A percentile compares a stretch with the other conserved stretches of the same genome.
Conservation (phyloP, 106 monocot species). For the Ottelia alismoides region DNA sequence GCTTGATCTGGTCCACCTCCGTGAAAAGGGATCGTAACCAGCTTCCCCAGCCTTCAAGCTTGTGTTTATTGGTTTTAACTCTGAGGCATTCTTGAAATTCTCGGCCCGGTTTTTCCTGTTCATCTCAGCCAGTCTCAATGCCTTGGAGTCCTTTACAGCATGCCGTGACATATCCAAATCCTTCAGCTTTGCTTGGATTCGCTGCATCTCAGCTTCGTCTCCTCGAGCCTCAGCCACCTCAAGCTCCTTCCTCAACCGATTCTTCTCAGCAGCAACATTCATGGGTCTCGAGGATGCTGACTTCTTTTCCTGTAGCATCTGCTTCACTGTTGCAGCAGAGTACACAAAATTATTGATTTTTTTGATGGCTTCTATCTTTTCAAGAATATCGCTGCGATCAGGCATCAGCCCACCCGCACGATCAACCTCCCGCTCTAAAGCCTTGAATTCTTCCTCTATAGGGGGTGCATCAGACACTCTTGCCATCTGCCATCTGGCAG, state of each 20-base stretch:
- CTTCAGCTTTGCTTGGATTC: constrained; percentile 40
- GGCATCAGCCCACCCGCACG: constrained; percentile 40
- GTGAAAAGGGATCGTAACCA: constrained; percentile 93
- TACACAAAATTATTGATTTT: constrained; percentile 61
- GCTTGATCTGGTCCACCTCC: constrained; percentile 89
- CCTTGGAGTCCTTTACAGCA: constrained; percentile 52
- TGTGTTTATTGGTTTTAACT: constrained; percentile 64
- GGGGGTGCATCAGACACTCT: constrained; percentile 66
- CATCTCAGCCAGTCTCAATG: constrained; percentile 76
- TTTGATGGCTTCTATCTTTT: constrained; percentile 62
- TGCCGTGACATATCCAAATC: constrained; percentile 39
- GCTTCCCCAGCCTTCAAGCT: constrained; percentile 80
- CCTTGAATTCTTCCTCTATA: constrained; percentile 49
- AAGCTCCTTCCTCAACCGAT: constrained; percentile 72
- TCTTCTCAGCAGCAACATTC: constrained; percentile 90
- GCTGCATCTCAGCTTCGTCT: constrained; percentile 58
- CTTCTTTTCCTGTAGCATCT: constrained; percentile 92
- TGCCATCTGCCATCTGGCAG: constrained; percentile 90
- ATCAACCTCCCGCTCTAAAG: constrained; percentile 49
- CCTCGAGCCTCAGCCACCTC: constrained; percentile 36
- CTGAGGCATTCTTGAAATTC: constrained; percentile 88
- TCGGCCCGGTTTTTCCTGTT: constrained; percentile 79
- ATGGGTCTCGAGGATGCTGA: constrained; percentile 48
- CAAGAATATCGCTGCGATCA: constrained; percentile 30
- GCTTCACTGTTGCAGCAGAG: constrained; percentile 77